These are phyloP conservation scores for Cyclotella sp. DNA, from an alignment of 108 stramenopile genomes.

Conservation along the genomic window DNA sequence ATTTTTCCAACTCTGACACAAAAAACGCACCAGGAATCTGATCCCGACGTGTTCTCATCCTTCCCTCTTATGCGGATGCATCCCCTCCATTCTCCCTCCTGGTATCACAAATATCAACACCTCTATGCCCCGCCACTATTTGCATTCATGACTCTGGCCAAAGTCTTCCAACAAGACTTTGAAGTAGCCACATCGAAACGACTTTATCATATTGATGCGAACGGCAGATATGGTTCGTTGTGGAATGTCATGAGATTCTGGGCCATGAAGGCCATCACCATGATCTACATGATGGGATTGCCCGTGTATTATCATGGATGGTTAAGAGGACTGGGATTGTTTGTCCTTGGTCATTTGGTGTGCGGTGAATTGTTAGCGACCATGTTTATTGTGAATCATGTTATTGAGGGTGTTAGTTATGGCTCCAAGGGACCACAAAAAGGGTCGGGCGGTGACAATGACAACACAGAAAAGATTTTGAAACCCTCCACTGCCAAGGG, in stretches of 20 bases:
- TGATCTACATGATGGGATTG: slow-evolving; percentile 64
- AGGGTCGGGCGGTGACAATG: neutral
- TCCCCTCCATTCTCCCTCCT: slow-evolving; percentile 48
- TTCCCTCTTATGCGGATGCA: slow-evolving; percentile 69
- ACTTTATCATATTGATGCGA: slow-evolving; percentile 69
- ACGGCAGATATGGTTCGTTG: slow-evolving; percentile 59
- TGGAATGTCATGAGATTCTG: slow-evolving; percentile 60
- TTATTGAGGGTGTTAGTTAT: slow-evolving; percentile 68
- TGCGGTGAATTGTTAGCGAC: slow-evolving; percentile 69
- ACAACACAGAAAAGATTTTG: slow-evolving; percentile 4
- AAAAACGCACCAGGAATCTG: slow-evolving; percentile 47
- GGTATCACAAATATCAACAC: slow-evolving; percentile 67
- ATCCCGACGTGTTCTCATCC: slow-evolving; percentile 70
- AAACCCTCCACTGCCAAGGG: slow-evolving; percentile 50
- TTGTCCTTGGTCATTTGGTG: slow-evolving; percentile 57
- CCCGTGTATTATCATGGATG: slow-evolving; percentile 63
- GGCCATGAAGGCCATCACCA: slow-evolving; percentile 59
- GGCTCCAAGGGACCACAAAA: slow-evolving; percentile 39
- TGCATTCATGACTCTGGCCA: slow-evolving; percentile 64
- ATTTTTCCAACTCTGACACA: neutral
- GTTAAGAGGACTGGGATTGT: slow-evolving; percentile 42
- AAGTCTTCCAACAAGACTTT: slow-evolving; percentile 68
- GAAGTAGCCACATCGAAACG: slow-evolving; percentile 47
- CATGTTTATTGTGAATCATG: slow-evolving; percentile 76
- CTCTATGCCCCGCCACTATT: slow-evolving; percentile 64